These are phyloP conservation scores for Pholiota molesta DNA, from an alignment of 768 basidiomycete species.

Conservation along the genomic window DNA sequence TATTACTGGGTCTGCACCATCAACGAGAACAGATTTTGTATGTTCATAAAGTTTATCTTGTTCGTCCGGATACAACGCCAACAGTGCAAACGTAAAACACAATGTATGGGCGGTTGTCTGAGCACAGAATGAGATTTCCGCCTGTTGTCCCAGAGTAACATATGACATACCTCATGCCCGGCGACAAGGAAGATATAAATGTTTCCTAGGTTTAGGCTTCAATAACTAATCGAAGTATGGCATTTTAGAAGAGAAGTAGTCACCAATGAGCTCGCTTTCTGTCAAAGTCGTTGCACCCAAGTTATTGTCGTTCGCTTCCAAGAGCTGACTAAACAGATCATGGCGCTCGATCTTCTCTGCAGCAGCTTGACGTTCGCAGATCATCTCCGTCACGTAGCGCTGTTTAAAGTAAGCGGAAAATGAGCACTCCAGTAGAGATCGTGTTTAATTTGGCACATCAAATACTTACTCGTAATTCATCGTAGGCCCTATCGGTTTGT, in stretches of 20 bases:
- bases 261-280: constrained; percentile 47
- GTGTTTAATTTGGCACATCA: background rate
- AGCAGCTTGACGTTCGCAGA: constrained; percentile 40
- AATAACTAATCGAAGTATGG: background rate
- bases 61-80: constrained; percentile 47
- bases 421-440: background rate
- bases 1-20: constrained; percentile 34
- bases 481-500: constrained; percentile 37
- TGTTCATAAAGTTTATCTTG: constrained; percentile 47
- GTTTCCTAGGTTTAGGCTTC: constrained; percentile 33
- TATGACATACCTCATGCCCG: constrained; percentile 52
- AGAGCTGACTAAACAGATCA: constrained; percentile 55
- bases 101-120: constrained; percentile 41
- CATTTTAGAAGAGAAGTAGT: background rate
- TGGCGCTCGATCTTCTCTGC: constrained; percentile 39
- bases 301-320: constrained; percentile 50
- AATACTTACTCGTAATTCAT: constrained; percentile 43
- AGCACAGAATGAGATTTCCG: constrained; percentile 37
- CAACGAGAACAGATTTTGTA: constrained; percentile 33
- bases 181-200: constrained; percentile 58
- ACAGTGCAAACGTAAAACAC: constrained; percentile 40
- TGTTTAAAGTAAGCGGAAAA: constrained; percentile 3
- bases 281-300: constrained; percentile 34
- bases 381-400: constrained; percentile 56
- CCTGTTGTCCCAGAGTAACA: constrained; percentile 35